Evolutionary conservation across 2,329 filamentous ascomycete genomes (phyloP), one percentile per base, ranked within the genome.

Genomic region (Phaeoacremonium minimum): DNA sequence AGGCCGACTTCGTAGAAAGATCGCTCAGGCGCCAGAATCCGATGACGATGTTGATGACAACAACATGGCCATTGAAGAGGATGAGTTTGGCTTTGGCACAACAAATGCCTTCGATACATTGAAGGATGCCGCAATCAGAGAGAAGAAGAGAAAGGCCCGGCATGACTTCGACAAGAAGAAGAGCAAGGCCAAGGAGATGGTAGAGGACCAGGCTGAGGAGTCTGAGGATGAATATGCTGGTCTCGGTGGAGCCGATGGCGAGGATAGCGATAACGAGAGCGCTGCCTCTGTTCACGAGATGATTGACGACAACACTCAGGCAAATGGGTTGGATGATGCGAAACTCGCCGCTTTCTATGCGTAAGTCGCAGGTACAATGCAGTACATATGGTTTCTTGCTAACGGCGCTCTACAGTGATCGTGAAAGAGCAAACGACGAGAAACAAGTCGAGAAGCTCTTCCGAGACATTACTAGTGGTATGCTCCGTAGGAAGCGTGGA

Each of bases 151-250:
- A 6, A 52, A 54, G 7, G 51, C 55, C 33, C 54, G 57, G n/a
- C 68, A 73, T 13, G 67, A 71, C 2, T 95, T 89, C 49, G 77
- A 95, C 63, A 87, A 84, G 60, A 90, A 88, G 61, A 90, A 85
- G 57, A 94, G 87, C 64, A 83, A 86, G 55, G 91, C 90, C 1
- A 89, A 82, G 52, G 82, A 84, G 16, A 86, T 95, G 75, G 73
- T 98, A 26, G 79, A 97, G 46, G 93, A 96, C 47, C 89, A 95
- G 56, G 91, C 93, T 42, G 87, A 95, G 51, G 93, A 98, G 63
- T 98, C 93, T 0, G 94, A 98, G 56, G 93, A 98, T 56, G 93
- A 98, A 60, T 98, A 97, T 57, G 91, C 90, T 28, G 93, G 93
- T 5, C 71, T 98, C 8, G 93, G 93, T 47, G 93, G 93, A 44